These are phyloP conservation scores for Glaciozyma martinii DNA, from an alignment of 768 basidiomycete genomes.

Conservation along the genomic window DNA sequence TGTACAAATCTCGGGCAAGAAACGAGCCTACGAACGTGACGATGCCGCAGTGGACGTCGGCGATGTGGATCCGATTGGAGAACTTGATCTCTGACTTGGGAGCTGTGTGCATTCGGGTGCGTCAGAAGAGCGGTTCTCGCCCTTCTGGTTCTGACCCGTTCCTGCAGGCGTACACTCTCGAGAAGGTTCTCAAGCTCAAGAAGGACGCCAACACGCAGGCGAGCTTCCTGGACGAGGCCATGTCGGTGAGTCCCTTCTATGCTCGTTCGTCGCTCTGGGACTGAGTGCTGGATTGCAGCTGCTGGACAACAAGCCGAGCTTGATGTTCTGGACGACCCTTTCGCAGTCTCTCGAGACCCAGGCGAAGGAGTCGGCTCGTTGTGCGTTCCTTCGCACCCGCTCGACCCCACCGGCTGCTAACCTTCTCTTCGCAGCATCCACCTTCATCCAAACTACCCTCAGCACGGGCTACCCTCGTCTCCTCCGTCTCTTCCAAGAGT, in stretches of 20 bases:
- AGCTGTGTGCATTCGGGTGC: constrained; percentile 78
- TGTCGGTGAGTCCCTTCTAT: constrained; percentile 57
- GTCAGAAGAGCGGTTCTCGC: not conserved
- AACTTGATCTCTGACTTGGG: constrained; percentile 79
- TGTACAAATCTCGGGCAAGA: constrained; percentile 72
- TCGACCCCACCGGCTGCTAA: not conserved
- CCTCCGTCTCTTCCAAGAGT: constrained; percentile 86
- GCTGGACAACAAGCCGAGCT: constrained; percentile 82
- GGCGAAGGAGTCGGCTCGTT: constrained; percentile 66
- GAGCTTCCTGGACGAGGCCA: constrained; percentile 81
- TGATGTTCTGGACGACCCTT: constrained; percentile 80
- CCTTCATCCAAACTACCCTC: constrained; percentile 83
- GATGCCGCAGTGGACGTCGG: constrained; percentile 72
- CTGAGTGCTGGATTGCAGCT: constrained; percentile 45
- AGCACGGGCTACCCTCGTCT: constrained; percentile 77
- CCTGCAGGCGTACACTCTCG: constrained; percentile 76
- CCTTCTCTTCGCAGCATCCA: constrained; percentile 52
- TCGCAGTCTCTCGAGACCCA: constrained; percentile 72
- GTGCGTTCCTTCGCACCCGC: constrained; percentile 40
- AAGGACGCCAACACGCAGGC: constrained; percentile 66
- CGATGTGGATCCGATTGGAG: constrained; percentile 73
- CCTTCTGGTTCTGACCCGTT: not conserved
- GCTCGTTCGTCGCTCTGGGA: not conserved
- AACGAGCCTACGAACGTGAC: constrained; percentile 85
- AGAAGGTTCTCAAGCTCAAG: constrained; percentile 85